Conservation (phyloP, 345 rosid species). For the Eucalyptus pauciflora region DNA sequence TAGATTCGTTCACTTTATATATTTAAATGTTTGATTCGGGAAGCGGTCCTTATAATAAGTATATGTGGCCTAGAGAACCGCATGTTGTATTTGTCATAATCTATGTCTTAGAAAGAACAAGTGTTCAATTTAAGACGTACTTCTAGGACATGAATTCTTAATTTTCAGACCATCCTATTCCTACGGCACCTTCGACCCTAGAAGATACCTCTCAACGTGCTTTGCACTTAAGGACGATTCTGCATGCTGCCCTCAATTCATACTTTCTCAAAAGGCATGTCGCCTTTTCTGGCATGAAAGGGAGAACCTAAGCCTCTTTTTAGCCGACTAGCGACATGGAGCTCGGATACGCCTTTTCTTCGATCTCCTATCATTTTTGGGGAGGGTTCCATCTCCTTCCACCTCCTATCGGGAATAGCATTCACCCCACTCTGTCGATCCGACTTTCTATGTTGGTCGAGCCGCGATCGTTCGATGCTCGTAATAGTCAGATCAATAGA, state of each 20-base stretch:
- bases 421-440: neutral
- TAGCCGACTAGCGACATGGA: neutral
- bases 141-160: neutral
- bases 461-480: neutral
- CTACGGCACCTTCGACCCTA: neutral
- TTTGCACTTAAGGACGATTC: neutral
- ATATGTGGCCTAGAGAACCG: neutral
- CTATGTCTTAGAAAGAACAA: neutral
- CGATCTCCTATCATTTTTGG: neutral
- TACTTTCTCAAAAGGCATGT: neutral
- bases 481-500: neutral
- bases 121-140: neutral
- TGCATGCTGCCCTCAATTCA: neutral
- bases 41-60: neutral
- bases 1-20: accelerated
- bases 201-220: neutral
- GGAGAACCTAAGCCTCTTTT: neutral
- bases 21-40: neutral
- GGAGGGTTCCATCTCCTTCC: neutral
- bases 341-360: neutral
- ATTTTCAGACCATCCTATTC: neutral
- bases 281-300: neutral
- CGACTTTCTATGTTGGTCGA: accelerated
- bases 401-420: neutral
- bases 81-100: neutral